Evolutionary conservation across 768 basidiomycete species (phyloP).

Genomic region (Auriscalpium vulgare): DNA sequence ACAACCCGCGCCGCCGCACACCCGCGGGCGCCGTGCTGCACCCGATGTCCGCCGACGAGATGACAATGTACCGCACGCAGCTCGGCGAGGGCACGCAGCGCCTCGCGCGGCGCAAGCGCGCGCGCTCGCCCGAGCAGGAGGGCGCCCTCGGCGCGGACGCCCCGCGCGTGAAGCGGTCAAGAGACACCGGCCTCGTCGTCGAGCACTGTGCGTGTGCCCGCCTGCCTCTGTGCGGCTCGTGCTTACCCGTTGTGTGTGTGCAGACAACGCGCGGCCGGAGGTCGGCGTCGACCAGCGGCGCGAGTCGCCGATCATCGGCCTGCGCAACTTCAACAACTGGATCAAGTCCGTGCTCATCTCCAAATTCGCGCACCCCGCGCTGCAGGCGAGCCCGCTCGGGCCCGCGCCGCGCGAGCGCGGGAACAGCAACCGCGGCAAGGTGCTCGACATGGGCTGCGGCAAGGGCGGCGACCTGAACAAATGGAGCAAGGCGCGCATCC

Average conservation of each 20-base stretch:
- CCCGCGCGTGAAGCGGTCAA: constrained; percentile 38
- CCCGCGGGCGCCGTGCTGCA: constrained; percentile 21
- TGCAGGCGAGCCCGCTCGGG: constrained; percentile 23
- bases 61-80: constrained; percentile 20
- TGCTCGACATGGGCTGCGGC: constrained; percentile 97
- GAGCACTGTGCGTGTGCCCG: constrained; percentile 59
- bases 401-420: constrained; percentile 20
- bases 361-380: constrained; percentile 72
- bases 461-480: constrained; percentile 97
- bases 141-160: constrained; percentile 18
- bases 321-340: constrained; percentile 99
- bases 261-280: constrained; percentile 92
- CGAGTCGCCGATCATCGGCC: constrained; percentile 90
- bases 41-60: constrained; percentile 12
- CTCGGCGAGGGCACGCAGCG: constrained; percentile 24
- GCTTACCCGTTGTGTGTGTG: not conserved
- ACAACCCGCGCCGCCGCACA: constrained; percentile 18
- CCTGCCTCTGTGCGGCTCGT: not conserved
- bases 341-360: constrained; percentile 95
- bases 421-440: constrained; percentile 49
- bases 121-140: constrained; percentile 10
- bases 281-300: constrained; percentile 78
- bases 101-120: constrained; percentile 24
- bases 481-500: constrained; percentile 83
- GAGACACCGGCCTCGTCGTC: constrained; percentile 69